These are phyloP conservation scores for Auriculariales sp. DNA, from an alignment of 768 basidiomycete species.

Conservation along the genomic window DNA sequence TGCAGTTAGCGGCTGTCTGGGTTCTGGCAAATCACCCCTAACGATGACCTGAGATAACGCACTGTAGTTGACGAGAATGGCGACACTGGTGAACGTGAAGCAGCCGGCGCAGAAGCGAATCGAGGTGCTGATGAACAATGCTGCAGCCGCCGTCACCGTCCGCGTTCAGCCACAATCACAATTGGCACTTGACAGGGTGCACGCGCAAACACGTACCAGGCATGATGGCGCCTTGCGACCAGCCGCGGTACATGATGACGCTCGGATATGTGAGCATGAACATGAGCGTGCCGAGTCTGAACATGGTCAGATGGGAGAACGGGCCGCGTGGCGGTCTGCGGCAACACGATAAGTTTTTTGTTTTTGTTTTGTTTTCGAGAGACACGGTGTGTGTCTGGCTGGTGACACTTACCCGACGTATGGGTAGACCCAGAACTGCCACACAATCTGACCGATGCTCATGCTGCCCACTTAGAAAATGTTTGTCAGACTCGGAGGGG, in stretches of 20 bases:
- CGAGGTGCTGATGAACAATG: constrained; percentile 71
- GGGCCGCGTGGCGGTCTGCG: constrained; percentile 63
- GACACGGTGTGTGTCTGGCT: too few species aligned
- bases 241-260: constrained; percentile 55
- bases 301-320: constrained; percentile 79
- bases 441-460: constrained; percentile 84
- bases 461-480: constrained; percentile 71
- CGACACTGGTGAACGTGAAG: constrained; percentile 81
- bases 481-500: not conserved
- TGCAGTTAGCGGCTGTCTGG: constrained; percentile 2
- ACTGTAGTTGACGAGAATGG: constrained; percentile 67
- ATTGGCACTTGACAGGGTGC: too few species aligned
- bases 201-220: too few species aligned
- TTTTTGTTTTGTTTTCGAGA: too few species aligned
- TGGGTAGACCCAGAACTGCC: constrained; percentile 86
- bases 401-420: not conserved
- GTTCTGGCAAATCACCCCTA: too few species aligned
- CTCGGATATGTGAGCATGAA: constrained; percentile 85
- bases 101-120: constrained; percentile 77
- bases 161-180: too few species aligned
- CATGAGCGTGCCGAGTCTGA: constrained; percentile 69
- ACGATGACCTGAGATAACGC: too few species aligned
- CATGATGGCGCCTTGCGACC: constrained; percentile 68
- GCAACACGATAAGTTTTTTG: too few species aligned
- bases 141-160: too few species aligned